These are phyloP conservation scores for Globisporangium heterothallicum DNA, from an alignment of 352 stramenopile species.

Conservation along the genomic window DNA sequence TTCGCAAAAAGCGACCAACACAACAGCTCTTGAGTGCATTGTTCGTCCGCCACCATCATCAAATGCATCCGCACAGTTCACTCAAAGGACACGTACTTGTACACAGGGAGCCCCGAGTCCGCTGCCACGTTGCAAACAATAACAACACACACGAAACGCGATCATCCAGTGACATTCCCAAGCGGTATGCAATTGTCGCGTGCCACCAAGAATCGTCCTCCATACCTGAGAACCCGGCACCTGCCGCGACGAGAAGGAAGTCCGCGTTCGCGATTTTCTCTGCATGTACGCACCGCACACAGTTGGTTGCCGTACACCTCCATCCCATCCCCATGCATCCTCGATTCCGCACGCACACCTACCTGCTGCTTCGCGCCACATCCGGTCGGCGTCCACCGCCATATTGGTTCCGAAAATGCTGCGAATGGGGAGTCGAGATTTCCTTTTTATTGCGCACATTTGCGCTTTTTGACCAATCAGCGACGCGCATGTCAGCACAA, in stretches of 20 bases:
- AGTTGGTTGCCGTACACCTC: not conserved
- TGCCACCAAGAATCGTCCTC: no score
- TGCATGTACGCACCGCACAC: conserved; percentile 14
- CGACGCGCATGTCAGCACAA: not conserved
- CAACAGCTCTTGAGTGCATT: not conserved
- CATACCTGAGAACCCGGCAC: conserved; percentile 84
- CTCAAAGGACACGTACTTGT: conserved; percentile 45
- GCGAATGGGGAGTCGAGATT: not conserved
- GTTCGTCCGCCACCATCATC: no score
- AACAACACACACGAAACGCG: not conserved
- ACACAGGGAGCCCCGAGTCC: conserved; percentile 85
- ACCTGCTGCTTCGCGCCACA: conserved; percentile 32
- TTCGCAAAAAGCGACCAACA: not conserved
- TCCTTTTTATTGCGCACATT: not conserved
- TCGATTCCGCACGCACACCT: not conserved
- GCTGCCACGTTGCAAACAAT: conserved; percentile 23
- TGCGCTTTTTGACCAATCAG: conserved; percentile 3
- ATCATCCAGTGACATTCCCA: no score
- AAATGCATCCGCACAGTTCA: no score
- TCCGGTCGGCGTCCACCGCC: conserved; percentile 3
- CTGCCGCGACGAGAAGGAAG: conserved; percentile 83
- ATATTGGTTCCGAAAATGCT: not conserved
- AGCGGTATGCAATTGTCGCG: no score
- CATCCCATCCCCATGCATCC: not conserved
- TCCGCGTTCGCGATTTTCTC: conserved; percentile 70